Conservation (phyloP, 2,329 filamentous ascomycete species). For the Didymosphaeria variabile region DNA sequence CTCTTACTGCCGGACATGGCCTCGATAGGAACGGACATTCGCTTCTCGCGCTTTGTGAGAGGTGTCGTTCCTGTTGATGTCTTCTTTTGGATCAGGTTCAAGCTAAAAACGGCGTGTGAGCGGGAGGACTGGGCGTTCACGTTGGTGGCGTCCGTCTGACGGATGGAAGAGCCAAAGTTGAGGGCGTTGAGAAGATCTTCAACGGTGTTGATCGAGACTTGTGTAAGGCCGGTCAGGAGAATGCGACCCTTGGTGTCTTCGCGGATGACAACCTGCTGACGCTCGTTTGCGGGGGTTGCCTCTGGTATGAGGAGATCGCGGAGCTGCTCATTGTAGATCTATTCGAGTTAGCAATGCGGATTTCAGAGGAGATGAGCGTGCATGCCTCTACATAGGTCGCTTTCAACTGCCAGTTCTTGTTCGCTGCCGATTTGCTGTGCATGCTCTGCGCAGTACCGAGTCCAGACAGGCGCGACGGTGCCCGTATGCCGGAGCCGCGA, state of each 20-base stretch:
- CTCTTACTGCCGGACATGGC: conserved; percentile 68
- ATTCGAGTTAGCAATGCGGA: conserved; percentile 26
- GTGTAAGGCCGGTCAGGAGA: conserved; percentile 86
- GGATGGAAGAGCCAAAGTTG: conserved; percentile 91
- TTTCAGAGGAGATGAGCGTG: not conserved
- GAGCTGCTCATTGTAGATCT: conserved; percentile 98
- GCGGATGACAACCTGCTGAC: conserved; percentile 84
- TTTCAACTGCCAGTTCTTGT: conserved; percentile 89
- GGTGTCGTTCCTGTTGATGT: conserved; percentile 54
- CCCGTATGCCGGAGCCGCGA: conserved; percentile 79
- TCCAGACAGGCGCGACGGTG: conserved; percentile 80
- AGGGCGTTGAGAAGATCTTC: conserved; percentile 90
- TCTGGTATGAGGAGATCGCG: conserved; percentile 89
- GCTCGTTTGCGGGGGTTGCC: conserved; percentile 71
- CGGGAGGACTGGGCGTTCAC: conserved; percentile 98
- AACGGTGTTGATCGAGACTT: conserved; percentile 87
- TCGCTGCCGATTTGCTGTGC: conserved; percentile 57
- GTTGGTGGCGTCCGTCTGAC: conserved; percentile 95
- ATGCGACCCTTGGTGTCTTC: conserved; percentile 96
- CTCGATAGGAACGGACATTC: conserved; percentile 86
- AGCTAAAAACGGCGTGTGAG: conserved; percentile 95
- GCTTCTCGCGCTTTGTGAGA: conserved; percentile 75
- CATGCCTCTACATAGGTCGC: conserved; percentile 79
- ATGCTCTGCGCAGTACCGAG: conserved; percentile 57
- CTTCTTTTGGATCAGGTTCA: conserved; percentile 91